A percentile compares a stretch with the other conserved stretches of the same genome.
phyloP scores from a whole-genome alignment of 768 basidiomycete genomes.

The Imleria badia region DNA sequence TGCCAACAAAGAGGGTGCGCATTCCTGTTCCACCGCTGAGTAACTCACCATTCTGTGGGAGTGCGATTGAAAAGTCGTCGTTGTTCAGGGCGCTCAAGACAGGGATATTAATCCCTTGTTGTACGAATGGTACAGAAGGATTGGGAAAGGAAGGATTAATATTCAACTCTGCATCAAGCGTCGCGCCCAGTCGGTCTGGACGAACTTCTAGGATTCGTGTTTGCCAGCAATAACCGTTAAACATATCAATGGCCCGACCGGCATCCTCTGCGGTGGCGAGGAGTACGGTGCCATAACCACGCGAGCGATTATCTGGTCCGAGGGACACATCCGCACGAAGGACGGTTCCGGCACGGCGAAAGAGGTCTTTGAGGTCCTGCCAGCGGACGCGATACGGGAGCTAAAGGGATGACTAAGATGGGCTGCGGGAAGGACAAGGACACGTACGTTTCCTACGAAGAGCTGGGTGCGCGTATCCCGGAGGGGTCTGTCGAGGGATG shows the following conservation, averaged over 20 bases:
- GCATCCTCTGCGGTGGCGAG: conserved; percentile 95
- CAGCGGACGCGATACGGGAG: conserved; percentile 96
- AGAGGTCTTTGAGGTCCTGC: conserved; percentile 99
- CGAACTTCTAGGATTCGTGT: conserved; percentile 89
- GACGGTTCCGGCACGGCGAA: conserved; percentile 91
- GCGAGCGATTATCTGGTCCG: conserved; percentile 85
- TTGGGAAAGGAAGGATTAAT: conserved; percentile 11
- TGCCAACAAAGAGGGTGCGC: conserved; percentile 83
- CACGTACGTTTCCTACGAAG: conserved; percentile 90
- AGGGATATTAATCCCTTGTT: conserved; percentile 17
- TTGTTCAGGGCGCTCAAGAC: conserved; percentile 11
- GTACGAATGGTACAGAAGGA: conserved; percentile 19
- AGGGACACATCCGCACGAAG: conserved; percentile 76
- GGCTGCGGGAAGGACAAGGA: background rate
- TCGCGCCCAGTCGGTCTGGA: conserved; percentile 66
- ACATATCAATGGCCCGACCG: conserved; percentile 90
- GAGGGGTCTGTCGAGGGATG: conserved; percentile 49
- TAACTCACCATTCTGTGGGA: conserved; percentile 22
- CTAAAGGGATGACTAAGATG: conserved; percentile 38
- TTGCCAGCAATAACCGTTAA: conserved; percentile 98
- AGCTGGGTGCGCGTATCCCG: conserved; percentile 93
- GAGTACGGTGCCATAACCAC: conserved; percentile 94
- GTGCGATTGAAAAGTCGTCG: conserved; percentile 16
- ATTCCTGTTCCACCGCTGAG: conserved; percentile 31
- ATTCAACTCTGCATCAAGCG: conserved; percentile 25